Evolutionary conservation across 106 monocot genomes (phyloP).

Genomic region (Dendrobium officinale): DNA sequence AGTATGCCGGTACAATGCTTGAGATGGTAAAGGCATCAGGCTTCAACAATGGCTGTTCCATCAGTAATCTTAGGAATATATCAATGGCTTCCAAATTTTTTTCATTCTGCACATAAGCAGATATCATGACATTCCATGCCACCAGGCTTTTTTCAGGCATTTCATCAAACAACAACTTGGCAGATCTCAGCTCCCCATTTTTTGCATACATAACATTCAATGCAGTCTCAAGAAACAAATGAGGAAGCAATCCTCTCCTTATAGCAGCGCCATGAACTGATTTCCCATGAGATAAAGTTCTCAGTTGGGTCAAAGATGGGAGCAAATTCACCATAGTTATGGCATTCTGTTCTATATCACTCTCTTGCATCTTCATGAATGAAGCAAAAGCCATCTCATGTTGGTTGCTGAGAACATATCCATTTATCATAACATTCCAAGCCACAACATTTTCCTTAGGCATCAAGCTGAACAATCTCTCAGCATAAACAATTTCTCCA

Average conservation of each 20-base stretch:
- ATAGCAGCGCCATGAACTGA: constrained; percentile 56
- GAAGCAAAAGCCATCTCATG: constrained; percentile 30
- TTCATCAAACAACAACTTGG: constrained; percentile 36
- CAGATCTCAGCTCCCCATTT: constrained; percentile 38
- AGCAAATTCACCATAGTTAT: constrained; percentile 70
- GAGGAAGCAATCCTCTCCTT: constrained; percentile 49
- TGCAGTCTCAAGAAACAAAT: constrained; percentile 54
- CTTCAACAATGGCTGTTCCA: constrained; percentile 13
- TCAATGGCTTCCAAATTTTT: constrained; percentile 33
- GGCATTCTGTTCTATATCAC: constrained; percentile 21
- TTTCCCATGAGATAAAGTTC: constrained; percentile 25
- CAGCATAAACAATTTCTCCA: constrained; percentile 34
- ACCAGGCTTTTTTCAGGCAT: constrained; percentile 59
- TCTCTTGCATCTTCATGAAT: constrained; percentile 35
- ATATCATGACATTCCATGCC: constrained; percentile 72
- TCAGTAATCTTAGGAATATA: constrained; percentile 33
- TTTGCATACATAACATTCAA: constrained; percentile 60
- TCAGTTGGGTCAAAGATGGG: constrained; percentile 28
- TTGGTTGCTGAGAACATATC: constrained; percentile 46
- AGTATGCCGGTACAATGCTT: constrained; percentile 48
- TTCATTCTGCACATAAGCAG: constrained; percentile 48
- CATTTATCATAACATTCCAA: constrained; percentile 70
- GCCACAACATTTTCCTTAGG: constrained; percentile 32
- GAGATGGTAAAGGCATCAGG: constrained; percentile 69
- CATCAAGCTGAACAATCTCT: constrained; percentile 34